Conservation (phyloP, 2,329 filamentous ascomycete genomes). For the Drechslera avenae region DNA sequence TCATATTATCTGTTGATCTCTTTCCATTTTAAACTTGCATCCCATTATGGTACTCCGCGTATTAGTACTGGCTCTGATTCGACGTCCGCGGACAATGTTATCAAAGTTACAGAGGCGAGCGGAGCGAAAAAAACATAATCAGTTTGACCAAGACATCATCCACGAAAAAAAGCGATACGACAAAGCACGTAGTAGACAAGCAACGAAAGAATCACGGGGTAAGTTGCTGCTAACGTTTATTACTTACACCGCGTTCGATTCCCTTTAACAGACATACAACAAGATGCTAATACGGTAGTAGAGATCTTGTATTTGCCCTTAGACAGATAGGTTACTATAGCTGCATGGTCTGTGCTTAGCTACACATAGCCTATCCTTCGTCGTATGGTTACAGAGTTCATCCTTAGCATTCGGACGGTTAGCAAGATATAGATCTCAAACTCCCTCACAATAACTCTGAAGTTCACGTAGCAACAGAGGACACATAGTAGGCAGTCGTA, state of each 20-base stretch:
- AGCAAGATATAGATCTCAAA: constrained; percentile 1
- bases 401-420: background rate
- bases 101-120: background rate
- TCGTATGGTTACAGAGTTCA: background rate
- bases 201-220: background rate
- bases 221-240: background rate
- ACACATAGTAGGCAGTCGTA: background rate
- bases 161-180: constrained; percentile 6
- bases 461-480: background rate
- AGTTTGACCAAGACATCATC: constrained; percentile 1
- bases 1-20: constrained; percentile 1
- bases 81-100: constrained; percentile 4
- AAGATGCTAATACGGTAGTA: background rate
- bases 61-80: constrained; percentile 4
- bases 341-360: background rate
- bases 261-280: background rate
- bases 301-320: background rate
- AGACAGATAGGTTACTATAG: constrained; percentile 1
- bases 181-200: background rate
- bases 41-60: background rate
- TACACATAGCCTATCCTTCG: constrained; percentile 1
- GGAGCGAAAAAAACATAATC: constrained; percentile 1
- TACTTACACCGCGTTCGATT: background rate
- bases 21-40: background rate
- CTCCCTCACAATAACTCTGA: background rate